Conservation (phyloP, 306 rosid species). For the Rosa persica region DNA sequence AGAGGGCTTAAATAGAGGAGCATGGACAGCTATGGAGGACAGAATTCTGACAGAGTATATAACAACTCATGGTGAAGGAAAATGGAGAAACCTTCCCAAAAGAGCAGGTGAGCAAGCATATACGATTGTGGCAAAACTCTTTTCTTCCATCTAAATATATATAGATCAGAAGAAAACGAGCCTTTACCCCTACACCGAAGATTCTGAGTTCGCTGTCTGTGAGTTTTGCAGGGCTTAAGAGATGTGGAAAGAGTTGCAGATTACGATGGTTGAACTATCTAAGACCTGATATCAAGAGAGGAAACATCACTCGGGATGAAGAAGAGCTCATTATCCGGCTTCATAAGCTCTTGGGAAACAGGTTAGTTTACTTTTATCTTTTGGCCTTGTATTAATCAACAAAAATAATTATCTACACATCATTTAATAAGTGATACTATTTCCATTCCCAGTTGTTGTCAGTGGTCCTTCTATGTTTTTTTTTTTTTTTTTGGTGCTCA, state of each 20-base stretch:
- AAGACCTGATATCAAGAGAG: slow-evolving; percentile 50
- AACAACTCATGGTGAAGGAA: slow-evolving; percentile 47
- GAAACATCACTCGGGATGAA: slow-evolving; percentile 45
- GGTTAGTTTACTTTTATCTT: not conserved
- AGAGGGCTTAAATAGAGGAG: slow-evolving; percentile 45
- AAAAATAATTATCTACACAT: not conserved
- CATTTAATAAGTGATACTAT: not conserved
- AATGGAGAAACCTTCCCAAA: slow-evolving; percentile 51
- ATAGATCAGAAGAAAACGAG: not conserved
- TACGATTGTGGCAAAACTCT: not conserved
- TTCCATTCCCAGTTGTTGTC: not conserved
- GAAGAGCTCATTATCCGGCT: slow-evolving; percentile 54
- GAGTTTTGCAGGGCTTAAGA: slow-evolving; percentile 34
- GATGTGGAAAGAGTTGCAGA: slow-evolving; percentile 54
- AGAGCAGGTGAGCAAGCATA: slow-evolving; percentile 36
- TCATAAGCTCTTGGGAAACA: slow-evolving; percentile 50
- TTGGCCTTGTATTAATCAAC: not conserved
- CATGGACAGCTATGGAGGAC: slow-evolving; percentile 52
- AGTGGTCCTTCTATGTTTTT: not conserved
- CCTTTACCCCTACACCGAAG: not conserved
- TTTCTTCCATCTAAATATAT: not conserved
- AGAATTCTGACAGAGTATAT: slow-evolving; percentile 31
- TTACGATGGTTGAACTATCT: slow-evolving; percentile 49
- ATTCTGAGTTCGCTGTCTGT: not conserved
- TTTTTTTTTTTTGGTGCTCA: not conserved